Evolutionary conservation across 2,329 filamentous ascomycete species (phyloP).

Genomic region (Rhynchosporium agropyri): DNA sequence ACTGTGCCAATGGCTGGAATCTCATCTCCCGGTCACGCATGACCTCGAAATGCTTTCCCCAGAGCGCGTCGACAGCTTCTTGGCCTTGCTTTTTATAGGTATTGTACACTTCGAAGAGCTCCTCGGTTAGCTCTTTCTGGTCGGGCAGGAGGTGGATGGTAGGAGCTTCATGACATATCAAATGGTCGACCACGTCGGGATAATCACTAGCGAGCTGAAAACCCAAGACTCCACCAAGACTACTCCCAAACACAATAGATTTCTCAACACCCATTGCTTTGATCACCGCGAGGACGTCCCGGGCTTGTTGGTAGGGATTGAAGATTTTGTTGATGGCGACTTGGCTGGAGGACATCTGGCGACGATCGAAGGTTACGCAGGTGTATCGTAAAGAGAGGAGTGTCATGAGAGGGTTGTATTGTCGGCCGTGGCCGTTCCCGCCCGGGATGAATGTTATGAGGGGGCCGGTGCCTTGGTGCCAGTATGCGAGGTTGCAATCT

Average conservation of each 20-base stretch:
- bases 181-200: conserved; percentile 39
- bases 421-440: conserved; percentile 43
- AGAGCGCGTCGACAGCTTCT: conserved; percentile 30
- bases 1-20: not conserved
- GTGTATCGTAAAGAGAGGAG: conserved; percentile 39
- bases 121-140: conserved; percentile 34
- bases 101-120: conserved; percentile 32
- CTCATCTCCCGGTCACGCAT: conserved; percentile 33
- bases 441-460: conserved; percentile 43
- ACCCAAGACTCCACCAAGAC: conserved; percentile 39
- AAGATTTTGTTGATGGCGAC: conserved; percentile 35
- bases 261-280: conserved; percentile 66
- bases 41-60: conserved; percentile 34
- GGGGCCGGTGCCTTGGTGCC: conserved; percentile 40
- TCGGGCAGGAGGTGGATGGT: conserved; percentile 38
- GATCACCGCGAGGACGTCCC: conserved; percentile 42
- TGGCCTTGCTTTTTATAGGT: conserved; percentile 34
- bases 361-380: conserved; percentile 43
- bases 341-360: conserved; percentile 43
- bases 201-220: conserved; percentile 42
- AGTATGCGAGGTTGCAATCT: conserved; percentile 42
- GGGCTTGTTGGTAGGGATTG: conserved; percentile 40
- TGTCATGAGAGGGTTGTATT: conserved; percentile 41
- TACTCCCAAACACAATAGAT: conserved; percentile 66
- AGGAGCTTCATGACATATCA: conserved; percentile 43